Base-by-base conservation (phyloP, 768 basidiomycete species). In the Lepiota brunneoincarnata region DNA sequence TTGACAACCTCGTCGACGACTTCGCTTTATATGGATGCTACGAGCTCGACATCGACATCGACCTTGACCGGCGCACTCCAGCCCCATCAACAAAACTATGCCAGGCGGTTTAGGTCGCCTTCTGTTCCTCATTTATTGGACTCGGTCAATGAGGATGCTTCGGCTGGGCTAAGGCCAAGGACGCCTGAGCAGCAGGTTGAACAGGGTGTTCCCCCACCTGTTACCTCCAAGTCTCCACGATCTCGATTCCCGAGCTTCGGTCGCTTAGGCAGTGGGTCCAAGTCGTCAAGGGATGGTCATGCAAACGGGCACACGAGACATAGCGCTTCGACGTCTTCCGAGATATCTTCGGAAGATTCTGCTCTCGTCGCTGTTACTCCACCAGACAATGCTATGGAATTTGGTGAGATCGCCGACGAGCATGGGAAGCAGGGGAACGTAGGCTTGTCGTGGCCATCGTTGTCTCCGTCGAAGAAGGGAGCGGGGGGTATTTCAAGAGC, bases 331-430 rank as follows among this genome's bases (percentile, higher is more conserved):
- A 68, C 72, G 18, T 80, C 78, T 1, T 84, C 83, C 1, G 80
- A 82, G 58, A 67, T 84, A 51, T 88, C 86, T 0, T 86, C 83
- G 5, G 87, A 89, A 58, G 86, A 88, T 60, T 86, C 84, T 21
- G 75, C 83, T 17, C 86, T 86, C 24, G 77, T 84, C 6, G 72
- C 83, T 55, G 66, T 71, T 61, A 66, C 56, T 26, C 35, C 57
- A 11, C 49, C 65, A 14, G 69, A 63, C 34, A 67, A 69, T 1
- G 63, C 69, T 9, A 50, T 62, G 21, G 72, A 73, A 48, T 72
- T 69, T 28, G 70, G 65, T 23, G 60, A 68, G 18, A 34, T 24
- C 11, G n/a, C 50, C 24, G 23, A 46, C 38, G 51, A 51, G 14
- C 49, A 60, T 38, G 60, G 59, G 18, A 61, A 68, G 56, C 67